Conservation (phyloP, 306 rosid species). For the Chamaecrista fasciculata region DNA sequence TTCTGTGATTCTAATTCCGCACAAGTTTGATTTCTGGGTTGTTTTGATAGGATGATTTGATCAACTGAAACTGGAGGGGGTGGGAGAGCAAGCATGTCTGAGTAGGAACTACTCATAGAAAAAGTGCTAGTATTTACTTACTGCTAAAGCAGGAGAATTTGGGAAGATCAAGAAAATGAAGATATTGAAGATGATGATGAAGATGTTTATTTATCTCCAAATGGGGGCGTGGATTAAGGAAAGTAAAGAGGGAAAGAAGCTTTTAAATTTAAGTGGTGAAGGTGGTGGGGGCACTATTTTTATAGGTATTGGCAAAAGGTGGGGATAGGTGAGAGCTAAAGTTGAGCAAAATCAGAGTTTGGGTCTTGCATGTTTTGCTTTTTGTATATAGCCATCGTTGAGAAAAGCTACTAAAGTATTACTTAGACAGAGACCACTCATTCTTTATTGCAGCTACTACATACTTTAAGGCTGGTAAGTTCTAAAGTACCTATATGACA, state of each 20-base stretch:
- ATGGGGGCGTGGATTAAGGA: slow-evolving; percentile 28
- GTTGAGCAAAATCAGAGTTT: slow-evolving; percentile 35
- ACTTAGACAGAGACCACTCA: slow-evolving; percentile 15
- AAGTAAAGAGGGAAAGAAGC: slow-evolving; percentile 44
- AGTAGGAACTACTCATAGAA: neutral
- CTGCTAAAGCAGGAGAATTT: slow-evolving; percentile 11
- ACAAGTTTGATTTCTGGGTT: slow-evolving; percentile 26
- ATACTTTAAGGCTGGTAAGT: slow-evolving; percentile 5
- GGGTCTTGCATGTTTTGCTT: slow-evolving; percentile 48
- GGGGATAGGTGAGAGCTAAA: slow-evolving; percentile 36
- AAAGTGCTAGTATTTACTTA: neutral
- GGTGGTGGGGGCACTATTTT: slow-evolving; percentile 46
- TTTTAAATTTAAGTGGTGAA: slow-evolving; percentile 44
- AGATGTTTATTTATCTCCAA: slow-evolving; percentile 31
- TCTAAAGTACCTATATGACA: slow-evolving; percentile 30
- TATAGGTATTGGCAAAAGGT: slow-evolving; percentile 46
- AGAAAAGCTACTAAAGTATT: slow-evolving; percentile 22
- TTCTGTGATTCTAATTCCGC: slow-evolving; percentile 23
- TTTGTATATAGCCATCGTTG: slow-evolving; percentile 40
- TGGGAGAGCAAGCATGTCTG: slow-evolving; percentile 42
- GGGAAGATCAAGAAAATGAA: neutral
- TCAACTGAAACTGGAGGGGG: slow-evolving; percentile 43
- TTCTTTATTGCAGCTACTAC: slow-evolving; percentile 29
- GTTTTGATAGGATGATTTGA: slow-evolving; percentile 40
- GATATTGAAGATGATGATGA: slow-evolving; percentile 16